These are phyloP conservation scores for Clitopilus passeckerianus DNA, from an alignment of 768 basidiomycete species.

Conservation along the genomic window DNA sequence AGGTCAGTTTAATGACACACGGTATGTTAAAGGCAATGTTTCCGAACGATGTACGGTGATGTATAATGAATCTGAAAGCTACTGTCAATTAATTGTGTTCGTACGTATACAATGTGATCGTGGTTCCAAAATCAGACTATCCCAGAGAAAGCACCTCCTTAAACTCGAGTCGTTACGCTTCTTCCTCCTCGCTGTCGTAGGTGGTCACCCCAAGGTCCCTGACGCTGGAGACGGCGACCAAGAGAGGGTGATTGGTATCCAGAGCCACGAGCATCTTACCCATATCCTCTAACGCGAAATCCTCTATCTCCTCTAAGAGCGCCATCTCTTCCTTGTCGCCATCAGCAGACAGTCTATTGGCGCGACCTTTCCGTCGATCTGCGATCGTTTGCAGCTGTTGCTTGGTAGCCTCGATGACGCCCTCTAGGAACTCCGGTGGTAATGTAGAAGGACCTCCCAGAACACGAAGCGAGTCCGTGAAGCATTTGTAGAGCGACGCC, in stretches of 20 bases:
- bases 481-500: conserved; percentile 68
- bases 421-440: conserved; percentile 45
- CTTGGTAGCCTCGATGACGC: conserved; percentile 65
- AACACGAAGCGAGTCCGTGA: conserved; percentile 56
- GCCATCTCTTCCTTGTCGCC: conserved; percentile 63
- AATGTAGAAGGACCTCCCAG: conserved; percentile 52
- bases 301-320: conserved; percentile 78
- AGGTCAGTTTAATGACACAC: no score
- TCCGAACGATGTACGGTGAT: no score
- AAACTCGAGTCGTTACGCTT: conserved; percentile 8
- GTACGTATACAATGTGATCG: neutral
- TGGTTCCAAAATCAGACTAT: neutral
- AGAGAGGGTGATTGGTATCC: conserved; percentile 55
- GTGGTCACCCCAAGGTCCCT: conserved; percentile 58
- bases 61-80: no score
- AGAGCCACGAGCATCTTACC: conserved; percentile 52
- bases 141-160: neutral
- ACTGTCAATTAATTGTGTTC: neutral
- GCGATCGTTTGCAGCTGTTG: conserved; percentile 66
- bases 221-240: conserved; percentile 69
- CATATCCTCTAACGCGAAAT: conserved; percentile 80
- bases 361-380: conserved; percentile 57
- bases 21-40: no score
- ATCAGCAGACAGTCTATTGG: conserved; percentile 27
- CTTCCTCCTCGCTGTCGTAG: conserved; percentile 45